These are phyloP conservation scores for Phytophthora europaea DNA, from an alignment of 352 stramenopile genomes.

Conservation along the genomic window DNA sequence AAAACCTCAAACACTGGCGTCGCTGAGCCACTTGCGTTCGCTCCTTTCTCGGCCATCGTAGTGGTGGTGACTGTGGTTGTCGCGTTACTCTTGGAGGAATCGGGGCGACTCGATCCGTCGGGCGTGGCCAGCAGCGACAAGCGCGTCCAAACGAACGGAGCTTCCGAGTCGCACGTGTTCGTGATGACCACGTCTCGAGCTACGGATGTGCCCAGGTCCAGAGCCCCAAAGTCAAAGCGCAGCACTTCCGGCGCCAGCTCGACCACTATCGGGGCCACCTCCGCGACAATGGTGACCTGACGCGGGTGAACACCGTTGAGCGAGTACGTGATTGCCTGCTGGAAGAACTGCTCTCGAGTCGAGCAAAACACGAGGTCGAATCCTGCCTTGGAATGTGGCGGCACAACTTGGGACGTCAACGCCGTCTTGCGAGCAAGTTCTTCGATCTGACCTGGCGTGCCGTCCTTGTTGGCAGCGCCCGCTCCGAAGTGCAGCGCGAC, in stretches of 20 bases:
- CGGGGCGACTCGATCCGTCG: slow-evolving; percentile 38
- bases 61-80: slow-evolving; percentile 34
- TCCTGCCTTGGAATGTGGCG: slow-evolving; percentile 75
- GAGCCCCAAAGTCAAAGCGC: slow-evolving; percentile 80
- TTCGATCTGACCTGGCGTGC: slow-evolving; percentile 44
- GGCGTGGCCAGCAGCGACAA: slow-evolving; percentile 21
- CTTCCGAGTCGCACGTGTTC: slow-evolving; percentile 93
- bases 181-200: slow-evolving; percentile 76
- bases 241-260: slow-evolving; percentile 66
- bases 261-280: slow-evolving; percentile 92
- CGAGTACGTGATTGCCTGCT: slow-evolving; percentile 82
- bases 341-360: slow-evolving; percentile 83
- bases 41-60: slow-evolving; percentile 30
- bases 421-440: slow-evolving; percentile 69
- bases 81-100: slow-evolving; percentile 72
- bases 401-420: slow-evolving; percentile 88
- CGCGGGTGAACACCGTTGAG: slow-evolving; percentile 90
- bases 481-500: slow-evolving; percentile 57
- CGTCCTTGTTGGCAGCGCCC: slow-evolving; percentile 16
- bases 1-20: slow-evolving; percentile 61
- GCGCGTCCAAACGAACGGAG: slow-evolving; percentile 85
- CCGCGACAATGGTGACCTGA: slow-evolving; percentile 86
- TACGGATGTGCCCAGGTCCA: slow-evolving; percentile 61
- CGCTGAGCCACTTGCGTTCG: background rate
- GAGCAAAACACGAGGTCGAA: slow-evolving; percentile 94